Evolutionary conservation across 305 asterid species (phyloP).

Genomic region (Striga hermonthica): DNA sequence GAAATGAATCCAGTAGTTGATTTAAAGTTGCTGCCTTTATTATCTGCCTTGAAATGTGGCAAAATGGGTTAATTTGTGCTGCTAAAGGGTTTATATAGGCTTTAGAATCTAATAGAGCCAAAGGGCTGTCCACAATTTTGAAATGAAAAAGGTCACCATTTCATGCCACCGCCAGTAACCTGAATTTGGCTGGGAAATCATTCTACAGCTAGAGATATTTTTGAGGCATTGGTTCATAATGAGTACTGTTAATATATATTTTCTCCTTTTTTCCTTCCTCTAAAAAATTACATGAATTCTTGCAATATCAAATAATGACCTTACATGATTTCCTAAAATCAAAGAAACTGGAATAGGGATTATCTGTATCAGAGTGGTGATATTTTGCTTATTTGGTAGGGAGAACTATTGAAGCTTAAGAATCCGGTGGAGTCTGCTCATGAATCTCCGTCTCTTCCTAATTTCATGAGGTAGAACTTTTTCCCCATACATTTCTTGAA

Average conservation of each 20-base stretch:
- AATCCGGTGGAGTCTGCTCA: slow-evolving; percentile 41
- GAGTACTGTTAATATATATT: background rate
- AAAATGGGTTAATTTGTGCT: background rate
- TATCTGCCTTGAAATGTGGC: background rate
- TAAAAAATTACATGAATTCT: no score
- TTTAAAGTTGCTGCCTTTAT: background rate
- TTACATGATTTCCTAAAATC: slow-evolving; percentile 29
- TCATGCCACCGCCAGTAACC: background rate
- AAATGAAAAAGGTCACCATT: background rate
- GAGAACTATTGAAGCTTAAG: slow-evolving; percentile 70
- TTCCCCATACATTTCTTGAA: slow-evolving; percentile 14
- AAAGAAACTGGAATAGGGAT: background rate
- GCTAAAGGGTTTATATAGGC: background rate
- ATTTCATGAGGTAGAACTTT: slow-evolving; percentile 43
- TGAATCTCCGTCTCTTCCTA: slow-evolving; percentile 46
- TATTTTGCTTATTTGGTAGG: slow-evolving; percentile 42
- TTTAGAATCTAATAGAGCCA: background rate
- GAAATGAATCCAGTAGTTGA: background rate
- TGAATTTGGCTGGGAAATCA: slow-evolving; percentile 8
- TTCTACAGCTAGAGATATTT: background rate
- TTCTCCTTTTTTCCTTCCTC: no score
- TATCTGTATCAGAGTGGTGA: background rate
- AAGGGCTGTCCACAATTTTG: slow-evolving; percentile 1
- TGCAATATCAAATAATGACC: background rate
- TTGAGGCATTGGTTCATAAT: background rate